Conservation (phyloP, 495 filamentous ascomycete species). For the Penicillium goetzii region DNA sequence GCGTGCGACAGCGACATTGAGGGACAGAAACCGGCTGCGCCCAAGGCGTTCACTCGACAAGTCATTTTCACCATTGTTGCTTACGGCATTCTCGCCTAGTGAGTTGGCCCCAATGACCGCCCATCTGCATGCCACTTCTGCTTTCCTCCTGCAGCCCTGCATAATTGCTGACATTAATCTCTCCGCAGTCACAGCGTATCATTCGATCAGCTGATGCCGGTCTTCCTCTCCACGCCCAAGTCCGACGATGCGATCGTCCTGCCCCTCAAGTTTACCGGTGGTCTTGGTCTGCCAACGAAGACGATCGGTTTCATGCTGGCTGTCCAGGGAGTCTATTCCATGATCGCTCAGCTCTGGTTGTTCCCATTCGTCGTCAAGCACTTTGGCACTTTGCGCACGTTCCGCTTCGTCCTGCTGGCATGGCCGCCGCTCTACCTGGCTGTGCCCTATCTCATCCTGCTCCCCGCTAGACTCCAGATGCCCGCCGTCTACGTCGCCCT, state of each 20-base stretch:
- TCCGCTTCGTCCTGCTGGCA: slow-evolving; percentile 73
- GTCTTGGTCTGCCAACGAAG: slow-evolving; percentile 79
- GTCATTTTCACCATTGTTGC: slow-evolving; percentile 82
- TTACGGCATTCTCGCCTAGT: slow-evolving; percentile 95
- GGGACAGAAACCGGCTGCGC: slow-evolving; percentile 43
- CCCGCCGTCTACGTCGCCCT: slow-evolving; percentile 73
- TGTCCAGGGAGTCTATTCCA: slow-evolving; percentile 86
- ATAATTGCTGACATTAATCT: slow-evolving; percentile 33
- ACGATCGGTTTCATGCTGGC: slow-evolving; percentile 86
- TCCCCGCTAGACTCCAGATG: slow-evolving; percentile 72
- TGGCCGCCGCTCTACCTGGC: slow-evolving; percentile 90
- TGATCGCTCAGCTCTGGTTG: slow-evolving; percentile 79
- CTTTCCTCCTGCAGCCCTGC: slow-evolving; percentile 5
- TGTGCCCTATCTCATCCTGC: slow-evolving; percentile 85
- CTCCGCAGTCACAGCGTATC: slow-evolving; percentile 81
- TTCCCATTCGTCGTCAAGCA: slow-evolving; percentile 73
- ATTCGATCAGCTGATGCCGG: slow-evolving; percentile 90
- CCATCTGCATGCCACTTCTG: not conserved
- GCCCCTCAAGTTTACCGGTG: slow-evolving; percentile 87
- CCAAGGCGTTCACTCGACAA: slow-evolving; percentile 74
- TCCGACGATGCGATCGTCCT: slow-evolving; percentile 59
- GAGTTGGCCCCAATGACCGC: slow-evolving; percentile 49
- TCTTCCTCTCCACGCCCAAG: slow-evolving; percentile 79
- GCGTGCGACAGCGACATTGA: slow-evolving; percentile 56
- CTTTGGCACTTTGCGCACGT: slow-evolving; percentile 77